phyloP scores from a whole-genome alignment of 352 stramenopile genomes.

The Phytophthora melonis region DNA sequence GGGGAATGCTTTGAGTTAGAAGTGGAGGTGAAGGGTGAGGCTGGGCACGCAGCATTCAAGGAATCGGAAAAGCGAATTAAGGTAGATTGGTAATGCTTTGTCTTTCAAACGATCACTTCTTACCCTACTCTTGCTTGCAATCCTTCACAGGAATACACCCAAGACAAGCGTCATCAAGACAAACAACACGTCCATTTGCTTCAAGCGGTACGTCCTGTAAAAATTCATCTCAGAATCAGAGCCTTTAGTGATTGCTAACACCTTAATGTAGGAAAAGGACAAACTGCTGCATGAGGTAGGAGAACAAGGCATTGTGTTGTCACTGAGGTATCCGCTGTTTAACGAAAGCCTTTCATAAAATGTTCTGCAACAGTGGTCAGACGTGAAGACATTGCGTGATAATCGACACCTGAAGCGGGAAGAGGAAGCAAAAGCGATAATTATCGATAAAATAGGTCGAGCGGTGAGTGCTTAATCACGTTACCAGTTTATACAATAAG shows the following conservation, averaged over 20 bases:
- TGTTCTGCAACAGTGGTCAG: slow-evolving; percentile 50
- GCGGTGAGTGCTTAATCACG: slow-evolving; percentile 30
- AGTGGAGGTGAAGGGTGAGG: slow-evolving; percentile 54
- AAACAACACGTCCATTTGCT: slow-evolving; percentile 38
- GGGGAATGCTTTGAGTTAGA: slow-evolving; percentile 91
- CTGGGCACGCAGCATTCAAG: slow-evolving; percentile 56
- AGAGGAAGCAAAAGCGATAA: slow-evolving; percentile 41
- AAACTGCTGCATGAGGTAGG: slow-evolving; percentile 48
- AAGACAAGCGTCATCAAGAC: slow-evolving; percentile 41
- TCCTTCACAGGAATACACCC: slow-evolving; percentile 33
- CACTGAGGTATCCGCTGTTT: too few species aligned
- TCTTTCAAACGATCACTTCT: neutral
- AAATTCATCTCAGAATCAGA: neutral
- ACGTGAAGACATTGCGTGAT: slow-evolving; percentile 48
- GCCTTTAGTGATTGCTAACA: neutral
- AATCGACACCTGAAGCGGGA: slow-evolving; percentile 31
- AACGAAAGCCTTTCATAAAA: too few species aligned
- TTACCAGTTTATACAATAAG: too few species aligned
- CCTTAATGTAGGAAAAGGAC: slow-evolving; percentile 43
- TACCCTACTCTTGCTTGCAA: too few species aligned
- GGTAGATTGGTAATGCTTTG: slow-evolving; percentile 22
- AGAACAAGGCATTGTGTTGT: too few species aligned
- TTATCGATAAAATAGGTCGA: slow-evolving; percentile 49
- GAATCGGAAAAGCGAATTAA: slow-evolving; percentile 53
- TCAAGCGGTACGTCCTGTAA: slow-evolving; percentile 34